Evolutionary conservation across 768 basidiomycete species (phyloP), one percentile per base, ranked within the genome.

Genomic region (Serendipita sp.): DNA sequence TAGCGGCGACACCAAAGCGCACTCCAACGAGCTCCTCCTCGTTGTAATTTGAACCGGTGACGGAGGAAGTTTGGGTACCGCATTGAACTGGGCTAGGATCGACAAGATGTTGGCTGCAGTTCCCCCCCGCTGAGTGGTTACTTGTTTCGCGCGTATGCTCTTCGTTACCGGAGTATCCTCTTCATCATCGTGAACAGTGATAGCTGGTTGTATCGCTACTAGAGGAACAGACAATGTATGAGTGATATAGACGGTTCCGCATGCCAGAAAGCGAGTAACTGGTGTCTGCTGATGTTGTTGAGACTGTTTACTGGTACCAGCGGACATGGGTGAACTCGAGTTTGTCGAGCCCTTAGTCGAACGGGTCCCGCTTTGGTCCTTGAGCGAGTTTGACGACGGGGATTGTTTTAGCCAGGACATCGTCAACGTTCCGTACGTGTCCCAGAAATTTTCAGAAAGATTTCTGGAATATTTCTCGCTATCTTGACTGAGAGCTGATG

Each of bases 231-330:
- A 76, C 58, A 92, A 79, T 0, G 83, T 84, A 71, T 90, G 84
- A 3, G 87, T 88, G 48, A 87, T 73, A 71, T 91, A 91, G 44
- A 92, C 79, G 8, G 89, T 87, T 13, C 89, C 89, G 11, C 85
- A 84, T 1, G 87, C 86, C 44, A 91, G 80, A 29, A 91, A 82
- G 48, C 88, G 84, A 18, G 45, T 46, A 48, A 44, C 18, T 34
- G 13, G 45, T n/a, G 16, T 18, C 48, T 50, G 48, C 48, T 50
- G 48, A 13, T 40, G 37, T 13, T 40, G 37, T 40, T 40, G 37
- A 40, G 37, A 40, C 37, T 40, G 37, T 40, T 40, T 40, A 16
- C 8, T 18, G 8, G 18, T 31, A n/a, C n/a, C n/a, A 5, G 18
- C 5, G n/a, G 48, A 18, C n/a, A 31, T 18, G 6, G 48, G 48